Evolutionary conservation across 106 monocot genomes (phyloP).

Genomic region (Alisma plantagoaquatica): DNA sequence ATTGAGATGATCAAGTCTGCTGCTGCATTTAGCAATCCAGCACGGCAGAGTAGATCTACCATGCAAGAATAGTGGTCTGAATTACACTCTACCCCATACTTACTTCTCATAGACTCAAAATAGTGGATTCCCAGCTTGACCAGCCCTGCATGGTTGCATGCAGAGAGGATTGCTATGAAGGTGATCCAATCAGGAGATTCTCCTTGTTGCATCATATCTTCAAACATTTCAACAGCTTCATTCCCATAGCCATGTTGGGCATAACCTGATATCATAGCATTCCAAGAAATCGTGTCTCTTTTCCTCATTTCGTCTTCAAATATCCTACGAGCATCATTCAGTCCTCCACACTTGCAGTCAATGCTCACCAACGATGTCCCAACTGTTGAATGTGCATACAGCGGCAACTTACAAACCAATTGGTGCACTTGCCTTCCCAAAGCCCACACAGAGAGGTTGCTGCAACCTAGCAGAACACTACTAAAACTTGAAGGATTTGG

Average conservation of each 20-base stretch:
- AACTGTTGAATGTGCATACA: slow-evolving; percentile 13
- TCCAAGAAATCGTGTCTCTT: slow-evolving; percentile 52
- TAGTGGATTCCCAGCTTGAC: slow-evolving; percentile 28
- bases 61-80: slow-evolving; percentile 52
- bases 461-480: slow-evolving; percentile 61
- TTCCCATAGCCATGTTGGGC: slow-evolving; percentile 53
- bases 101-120: slow-evolving; percentile 38
- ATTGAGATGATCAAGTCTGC: slow-evolving; percentile 36
- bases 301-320: slow-evolving; percentile 27
- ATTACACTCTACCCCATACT: slow-evolving; percentile 29
- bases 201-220: slow-evolving; percentile 22
- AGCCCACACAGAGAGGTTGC: slow-evolving; percentile 34
- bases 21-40: slow-evolving; percentile 42
- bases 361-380: slow-evolving; percentile 63
- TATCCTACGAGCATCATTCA: slow-evolving; percentile 26
- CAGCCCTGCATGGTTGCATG: slow-evolving; percentile 55
- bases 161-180: slow-evolving; percentile 38
- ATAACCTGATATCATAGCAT: slow-evolving; percentile 62
- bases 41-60: slow-evolving; percentile 58
- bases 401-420: slow-evolving; percentile 22
- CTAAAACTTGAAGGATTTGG: slow-evolving; percentile 55
- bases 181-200: slow-evolving; percentile 41
- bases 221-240: slow-evolving; percentile 34
- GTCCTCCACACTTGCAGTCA: slow-evolving; percentile 67
- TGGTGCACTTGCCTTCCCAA: slow-evolving; percentile 63